phyloP scores from a whole-genome alignment of 768 basidiomycete species.

The Rhodotorula sphaerocarpa region DNA sequence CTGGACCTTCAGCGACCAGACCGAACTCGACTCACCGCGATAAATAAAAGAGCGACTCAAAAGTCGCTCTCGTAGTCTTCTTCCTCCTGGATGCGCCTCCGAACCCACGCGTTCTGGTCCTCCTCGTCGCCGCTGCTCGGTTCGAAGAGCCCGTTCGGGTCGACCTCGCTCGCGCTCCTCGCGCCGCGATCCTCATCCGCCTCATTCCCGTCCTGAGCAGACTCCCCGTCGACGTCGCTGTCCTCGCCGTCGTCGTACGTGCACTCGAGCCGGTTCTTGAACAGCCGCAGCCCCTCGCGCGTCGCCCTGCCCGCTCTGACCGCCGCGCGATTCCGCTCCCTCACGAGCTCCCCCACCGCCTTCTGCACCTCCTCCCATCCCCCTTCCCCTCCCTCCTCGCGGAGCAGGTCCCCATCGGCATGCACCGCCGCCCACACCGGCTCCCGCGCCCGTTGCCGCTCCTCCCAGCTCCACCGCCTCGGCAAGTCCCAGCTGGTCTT shows the following conservation, averaged over 20 bases:
- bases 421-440: neutral
- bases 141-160: conserved; percentile 4
- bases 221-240: neutral
- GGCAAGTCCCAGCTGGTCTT: neutral
- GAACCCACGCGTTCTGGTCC: neutral
- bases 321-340: neutral
- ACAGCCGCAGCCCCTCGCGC: neutral
- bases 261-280: conserved; percentile 10
- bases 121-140: neutral
- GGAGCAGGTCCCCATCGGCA: neutral
- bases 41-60: too few relatives aligned
- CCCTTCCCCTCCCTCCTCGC: neutral
- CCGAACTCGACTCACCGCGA: too few relatives aligned
- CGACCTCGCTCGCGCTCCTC: neutral
- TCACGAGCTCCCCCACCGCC: neutral
- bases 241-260: conserved; percentile 1
- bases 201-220: too few relatives aligned
- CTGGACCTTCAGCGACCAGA: too few relatives aligned
- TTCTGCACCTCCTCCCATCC: neutral
- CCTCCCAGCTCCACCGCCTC: neutral
- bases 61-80: neutral
- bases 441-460: neutral
- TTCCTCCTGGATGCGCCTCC: neutral
- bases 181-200: neutral
- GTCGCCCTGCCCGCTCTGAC: neutral